Base-by-base conservation (phyloP, 495 filamentous ascomycete species). In the Hypoxylon cercidicola region DNA sequence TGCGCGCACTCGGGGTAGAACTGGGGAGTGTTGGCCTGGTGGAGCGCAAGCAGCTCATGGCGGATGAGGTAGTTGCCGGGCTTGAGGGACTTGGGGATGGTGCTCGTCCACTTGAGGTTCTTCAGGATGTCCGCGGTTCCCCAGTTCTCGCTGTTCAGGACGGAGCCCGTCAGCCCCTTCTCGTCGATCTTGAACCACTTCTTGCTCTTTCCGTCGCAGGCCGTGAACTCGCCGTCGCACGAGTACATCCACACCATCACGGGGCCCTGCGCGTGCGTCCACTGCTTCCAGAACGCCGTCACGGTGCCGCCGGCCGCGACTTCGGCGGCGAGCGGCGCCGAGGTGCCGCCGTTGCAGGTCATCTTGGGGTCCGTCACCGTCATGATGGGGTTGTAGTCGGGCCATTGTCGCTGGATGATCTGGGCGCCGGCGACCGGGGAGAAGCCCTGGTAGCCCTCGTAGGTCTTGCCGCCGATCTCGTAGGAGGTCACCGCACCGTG, bases 181-280 rank as follows among this genome's bases (percentile, higher is more conserved):
- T 86, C 78, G 66, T 87, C 84, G 56, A 87, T 87, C 79, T 87
- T 87, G 76, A 86, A 87, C 84, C 84, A 87, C 47, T 75, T 73
- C 23, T 73, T 72, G 19, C 73, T 70, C 20, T 74, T 77, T 15
- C 83, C 78, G 58, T 84, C 77, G 69, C 79, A 82, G 40, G 75
- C 70, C 5, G 54, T 66, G 66, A 85, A 84, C 19, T 72, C 74
- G 43, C 73, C 75, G n/a, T 77, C 66, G 68, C 84, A 85, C 51
- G 77, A 72, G 70, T 82, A 82, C 68, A 87, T 68, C 78, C 82
- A 87, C 8, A 82, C 84, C 66, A 85, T 74, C 52, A 87, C 79
- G 10, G 84, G 84, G 10, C 84, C 84, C 65, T 85, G 82, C 49
- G 74, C 71, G 68, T 87, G 84, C 1, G 84, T 85, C 84, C 84